These are phyloP conservation scores for barley (Hordeum vulgare) DNA, from an alignment of 176 grass and related monocot species.

Conservation along the genomic window MorexV3_pseudomolecules_assembly NC_058521.1:25767748-25768247, in stretches of 20 bases:
- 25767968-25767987: constrained; percentile 83
- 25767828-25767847: constrained; percentile 78
- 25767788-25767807: constrained; percentile 81
- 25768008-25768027: constrained; percentile 93
- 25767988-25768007: constrained; percentile 90
- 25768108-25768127: constrained; percentile 65
- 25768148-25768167: constrained; percentile 94
- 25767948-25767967: constrained; percentile 81
- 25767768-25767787: constrained; percentile 83
- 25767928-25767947: constrained; percentile 40
- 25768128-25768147: constrained; percentile 76
- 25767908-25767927: neutral
- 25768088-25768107: constrained; percentile 81
- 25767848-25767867: constrained; percentile 67
- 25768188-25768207: neutral
- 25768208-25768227: neutral
- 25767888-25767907: no score
- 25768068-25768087: constrained; percentile 90
- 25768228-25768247: neutral
- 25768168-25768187: constrained; percentile 90
- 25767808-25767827: constrained; percentile 80
- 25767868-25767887: no score
- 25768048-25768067: constrained; percentile 82
- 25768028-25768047: constrained; percentile 98
- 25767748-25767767: constrained; percentile 87